phyloP scores from a whole-genome alignment of 352 stramenopile genomes.

The Phytophthora rubi region DNA sequence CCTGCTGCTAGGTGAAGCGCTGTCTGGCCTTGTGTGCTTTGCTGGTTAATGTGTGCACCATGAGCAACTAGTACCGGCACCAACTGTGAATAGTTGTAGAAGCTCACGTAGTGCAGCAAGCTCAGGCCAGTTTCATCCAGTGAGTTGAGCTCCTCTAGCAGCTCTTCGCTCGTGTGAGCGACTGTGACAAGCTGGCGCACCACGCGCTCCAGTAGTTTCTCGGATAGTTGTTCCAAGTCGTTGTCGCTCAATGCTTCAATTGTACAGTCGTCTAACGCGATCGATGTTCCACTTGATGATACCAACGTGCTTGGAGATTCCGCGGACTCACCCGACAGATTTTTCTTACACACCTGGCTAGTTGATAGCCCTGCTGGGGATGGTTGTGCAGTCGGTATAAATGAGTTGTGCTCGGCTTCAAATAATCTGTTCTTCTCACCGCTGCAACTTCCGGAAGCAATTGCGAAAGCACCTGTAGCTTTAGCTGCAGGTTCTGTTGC shows the following conservation, averaged over 20 bases:
- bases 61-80: constrained; percentile 82
- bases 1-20: constrained; percentile 85
- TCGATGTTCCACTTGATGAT: constrained; percentile 27
- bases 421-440: constrained; percentile 10
- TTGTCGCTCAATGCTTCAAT: constrained; percentile 83
- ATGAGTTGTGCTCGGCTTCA: constrained; percentile 6
- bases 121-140: constrained; percentile 87
- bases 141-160: constrained; percentile 88
- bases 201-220: constrained; percentile 84
- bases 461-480: constrained; percentile 6
- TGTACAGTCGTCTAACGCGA: constrained; percentile 66
- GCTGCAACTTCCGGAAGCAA: constrained; percentile 3
- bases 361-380: constrained; percentile 7
- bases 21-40: constrained; percentile 84
- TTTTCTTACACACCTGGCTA: constrained; percentile 13
- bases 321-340: constrained; percentile 4
- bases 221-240: constrained; percentile 78
- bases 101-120: constrained; percentile 90
- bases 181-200: constrained; percentile 83
- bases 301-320: constrained; percentile 7
- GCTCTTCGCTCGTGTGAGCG: constrained; percentile 77
- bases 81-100: constrained; percentile 88
- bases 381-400: not conserved
- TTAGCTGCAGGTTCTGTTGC: constrained; percentile 25
- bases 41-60: constrained; percentile 85